Conservation (phyloP, 208 protist species). For the Wallacemonas sp. region DNA sequence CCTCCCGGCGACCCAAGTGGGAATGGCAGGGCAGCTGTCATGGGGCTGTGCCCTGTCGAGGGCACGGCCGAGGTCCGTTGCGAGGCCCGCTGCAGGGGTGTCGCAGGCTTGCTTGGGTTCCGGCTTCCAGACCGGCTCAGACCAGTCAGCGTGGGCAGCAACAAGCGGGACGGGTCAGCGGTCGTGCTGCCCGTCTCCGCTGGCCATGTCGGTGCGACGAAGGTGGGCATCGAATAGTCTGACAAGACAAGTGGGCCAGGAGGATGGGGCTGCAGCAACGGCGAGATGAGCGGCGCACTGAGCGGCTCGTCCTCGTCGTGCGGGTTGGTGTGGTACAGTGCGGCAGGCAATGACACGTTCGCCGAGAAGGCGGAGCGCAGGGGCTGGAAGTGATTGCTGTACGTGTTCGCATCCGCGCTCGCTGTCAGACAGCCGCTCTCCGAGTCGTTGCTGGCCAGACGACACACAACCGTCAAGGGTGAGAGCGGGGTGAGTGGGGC, state of each 20-base stretch:
- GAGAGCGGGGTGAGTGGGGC: not conserved
- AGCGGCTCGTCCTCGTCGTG: not conserved
- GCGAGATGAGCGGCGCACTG: not conserved
- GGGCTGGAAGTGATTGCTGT: conserved; percentile 6
- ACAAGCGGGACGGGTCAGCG: not conserved
- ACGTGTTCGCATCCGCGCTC: not conserved
- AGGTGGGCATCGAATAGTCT: not conserved
- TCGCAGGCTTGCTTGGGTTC: not conserved
- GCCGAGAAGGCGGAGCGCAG: conserved; percentile 1
- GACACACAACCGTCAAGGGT: not conserved
- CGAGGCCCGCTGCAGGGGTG: not conserved
- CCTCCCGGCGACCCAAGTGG: not conserved
- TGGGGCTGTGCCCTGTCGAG: not conserved
- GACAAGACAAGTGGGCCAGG: not conserved
- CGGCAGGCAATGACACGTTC: not conserved
- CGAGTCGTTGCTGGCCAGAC: not conserved
- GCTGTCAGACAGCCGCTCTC: conserved; percentile 6
- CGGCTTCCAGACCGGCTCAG: not conserved
- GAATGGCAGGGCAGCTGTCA: not conserved
- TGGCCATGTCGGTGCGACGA: too few relatives aligned
- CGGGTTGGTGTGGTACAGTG: not conserved
- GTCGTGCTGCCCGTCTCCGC: not conserved
- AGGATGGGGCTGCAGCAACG: not conserved
- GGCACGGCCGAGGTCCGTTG: not conserved
- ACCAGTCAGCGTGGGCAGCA: not conserved